Base-by-base conservation (phyloP, 108 stramenopile genomes). In the Cyclostephanos invisitatus region DNA sequence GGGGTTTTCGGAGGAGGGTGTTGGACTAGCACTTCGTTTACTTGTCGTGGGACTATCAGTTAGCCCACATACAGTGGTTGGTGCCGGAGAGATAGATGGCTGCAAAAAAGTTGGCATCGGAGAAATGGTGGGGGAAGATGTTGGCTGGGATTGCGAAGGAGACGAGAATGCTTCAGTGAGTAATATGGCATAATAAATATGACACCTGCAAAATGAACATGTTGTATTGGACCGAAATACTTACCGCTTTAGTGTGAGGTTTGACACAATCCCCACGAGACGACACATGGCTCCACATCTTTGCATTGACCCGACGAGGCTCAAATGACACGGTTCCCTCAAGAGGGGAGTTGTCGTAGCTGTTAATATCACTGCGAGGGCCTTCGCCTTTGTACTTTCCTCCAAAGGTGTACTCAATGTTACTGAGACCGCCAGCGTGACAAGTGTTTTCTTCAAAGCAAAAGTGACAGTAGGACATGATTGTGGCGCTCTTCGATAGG, bases 401-500 rank as follows among this genome's bases (percentile, higher is more conserved):
- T 42, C 63, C 63, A 64, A 64, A 64, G 0, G 63, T 64, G 35
- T 64, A 64, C 2, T 22, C 48, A 2, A 64, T 38, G 48, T 64
- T 64, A 7, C 11, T 44, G 3, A 9, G 3, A 11, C 63, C 63
- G 3, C 63, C 63, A 50, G 0, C 28, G n/a, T n/a, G n/a, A n/a
- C n/a, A n/a, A n/a, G n/a, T n/a, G n/a, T n/a, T n/a, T n/a, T n/a
- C n/a, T n/a, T n/a, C n/a, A n/a, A n/a, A n/a, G 48, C 63, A 64
- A 3, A 12, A 10, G 63, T 38, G 15, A 28, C 63, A 64, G 42
- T 64, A 44, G 10, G 63, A 64, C 63, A 64, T 64, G 63, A 64
- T 38, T 17, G 63, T 38, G 22, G 63, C 3, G 12, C 32, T 38
- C 15, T 25, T 47, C 21, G 5, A 25, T 38, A 64, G 24, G 10